phyloP scores from a whole-genome alignment of 495 filamentous ascomycete genomes.

The Staphylotrichum longicolle region DNA sequence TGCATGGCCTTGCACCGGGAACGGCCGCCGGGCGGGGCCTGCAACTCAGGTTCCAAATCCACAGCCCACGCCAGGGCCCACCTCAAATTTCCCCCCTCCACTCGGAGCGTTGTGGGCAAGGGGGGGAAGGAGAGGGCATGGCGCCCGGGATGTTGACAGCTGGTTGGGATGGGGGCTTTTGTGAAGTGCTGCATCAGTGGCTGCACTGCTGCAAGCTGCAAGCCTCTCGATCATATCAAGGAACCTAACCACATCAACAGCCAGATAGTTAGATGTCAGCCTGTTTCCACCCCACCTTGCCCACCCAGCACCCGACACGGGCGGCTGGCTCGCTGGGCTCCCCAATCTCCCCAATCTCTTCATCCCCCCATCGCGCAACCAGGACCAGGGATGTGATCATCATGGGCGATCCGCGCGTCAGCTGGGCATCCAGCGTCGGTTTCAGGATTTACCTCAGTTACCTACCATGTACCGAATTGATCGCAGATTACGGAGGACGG shows the following conservation, averaged over 20 bases:
- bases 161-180: neutral
- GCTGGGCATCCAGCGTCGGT: too few relatives aligned
- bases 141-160: neutral
- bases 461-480: too few relatives aligned
- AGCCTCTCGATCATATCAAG: too few relatives aligned
- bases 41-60: neutral
- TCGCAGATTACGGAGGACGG: neutral
- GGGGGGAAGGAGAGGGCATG: neutral
- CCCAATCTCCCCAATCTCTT: neutral
- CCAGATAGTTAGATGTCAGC: too few relatives aligned
- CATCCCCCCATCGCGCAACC: neutral
- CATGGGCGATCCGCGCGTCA: neutral
- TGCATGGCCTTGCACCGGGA: slow-evolving; percentile 21
- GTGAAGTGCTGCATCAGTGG: too few relatives aligned
- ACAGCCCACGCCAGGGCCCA: neutral
- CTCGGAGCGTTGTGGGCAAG: neutral
- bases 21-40: slow-evolving; percentile 23
- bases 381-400: neutral
- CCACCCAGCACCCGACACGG: too few relatives aligned
- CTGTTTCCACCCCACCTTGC: too few relatives aligned
- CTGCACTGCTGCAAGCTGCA: too few relatives aligned
- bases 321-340: too few relatives aligned
- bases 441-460: too few relatives aligned
- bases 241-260: too few relatives aligned
- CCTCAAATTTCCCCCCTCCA: neutral